Percentiles rank a stretch among this genome's conserved stretches.
These are phyloP conservation scores for Tephrocybe rancida DNA, from an alignment of 768 basidiomycete genomes.

Conservation along the genomic window DNA sequence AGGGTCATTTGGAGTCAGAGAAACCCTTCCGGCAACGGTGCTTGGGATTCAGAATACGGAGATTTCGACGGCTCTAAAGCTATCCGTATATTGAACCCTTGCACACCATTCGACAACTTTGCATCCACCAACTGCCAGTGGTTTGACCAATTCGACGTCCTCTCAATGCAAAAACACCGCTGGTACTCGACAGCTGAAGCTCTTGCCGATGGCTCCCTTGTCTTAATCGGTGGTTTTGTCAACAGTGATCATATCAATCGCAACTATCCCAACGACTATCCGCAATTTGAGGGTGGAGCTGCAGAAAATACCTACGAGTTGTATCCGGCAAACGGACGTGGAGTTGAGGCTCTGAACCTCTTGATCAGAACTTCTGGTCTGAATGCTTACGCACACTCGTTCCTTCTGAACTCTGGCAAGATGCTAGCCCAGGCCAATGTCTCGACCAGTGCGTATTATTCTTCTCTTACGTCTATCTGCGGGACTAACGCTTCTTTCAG, in stretches of 20 bases:
- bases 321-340: conserved; percentile 62
- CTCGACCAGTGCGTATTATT: conserved; percentile 62
- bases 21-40: conserved; percentile 47
- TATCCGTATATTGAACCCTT: conserved; percentile 84
- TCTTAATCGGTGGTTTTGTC: conserved; percentile 80
- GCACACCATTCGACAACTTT: conserved; percentile 52
- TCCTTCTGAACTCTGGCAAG: conserved; percentile 74
- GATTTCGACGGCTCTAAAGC: conserved; percentile 84
- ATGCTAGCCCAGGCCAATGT: conserved; percentile 84
- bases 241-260: conserved; percentile 81
- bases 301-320: conserved; percentile 87
- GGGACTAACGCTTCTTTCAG: conserved; percentile 19
- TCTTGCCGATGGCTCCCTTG: conserved; percentile 74
- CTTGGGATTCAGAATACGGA: conserved; percentile 68
- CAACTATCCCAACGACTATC: conserved; percentile 74
- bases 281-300: conserved; percentile 63
- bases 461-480: not conserved
- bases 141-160: conserved; percentile 66
- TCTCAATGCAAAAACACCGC: conserved; percentile 69
- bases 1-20: conserved; percentile 57
- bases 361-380: conserved; percentile 74
- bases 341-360: conserved; percentile 64
- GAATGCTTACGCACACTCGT: conserved; percentile 77
- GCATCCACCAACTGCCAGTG: conserved; percentile 59
- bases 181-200: conserved; percentile 84